Evolutionary conservation across 1,284 basidiomycete genomes (phyloP).

Genomic region (Mycena sp.): DNA sequence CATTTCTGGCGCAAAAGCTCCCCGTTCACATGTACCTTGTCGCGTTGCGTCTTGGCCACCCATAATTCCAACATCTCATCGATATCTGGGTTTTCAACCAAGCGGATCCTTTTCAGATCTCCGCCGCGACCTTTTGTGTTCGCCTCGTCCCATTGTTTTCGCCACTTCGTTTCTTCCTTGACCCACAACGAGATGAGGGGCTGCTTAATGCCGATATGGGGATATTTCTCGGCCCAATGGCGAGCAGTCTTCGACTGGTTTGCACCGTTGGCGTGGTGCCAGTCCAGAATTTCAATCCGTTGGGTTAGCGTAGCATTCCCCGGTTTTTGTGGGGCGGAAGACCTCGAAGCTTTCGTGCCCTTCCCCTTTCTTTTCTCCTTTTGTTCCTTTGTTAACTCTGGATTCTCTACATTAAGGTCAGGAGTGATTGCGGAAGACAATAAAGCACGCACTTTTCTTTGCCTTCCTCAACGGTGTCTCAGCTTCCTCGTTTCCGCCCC

Average conservation of each 20-base stretch:
- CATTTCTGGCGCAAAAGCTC: constrained; percentile 42
- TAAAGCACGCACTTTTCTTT: no score
- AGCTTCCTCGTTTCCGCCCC: no score
- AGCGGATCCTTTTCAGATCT: background rate
- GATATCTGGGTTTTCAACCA: background rate
- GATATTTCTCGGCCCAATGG: constrained; percentile 37
- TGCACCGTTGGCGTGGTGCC: constrained; percentile 33
- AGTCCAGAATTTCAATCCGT: constrained; percentile 39
- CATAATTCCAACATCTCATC: constrained; percentile 4
- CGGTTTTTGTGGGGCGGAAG: background rate
- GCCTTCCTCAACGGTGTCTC: no score
- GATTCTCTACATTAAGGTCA: no score
- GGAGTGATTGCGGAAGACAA: no score
- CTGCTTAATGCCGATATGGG: constrained; percentile 36
- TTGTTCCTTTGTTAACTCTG: no score
- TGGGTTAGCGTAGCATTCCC: constrained; percentile 31
- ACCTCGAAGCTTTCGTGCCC: no score
- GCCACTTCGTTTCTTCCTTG: constrained; percentile 33
- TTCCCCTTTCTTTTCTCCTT: no score
- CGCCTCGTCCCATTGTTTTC: constrained; percentile 18
- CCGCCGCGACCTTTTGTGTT: background rate
- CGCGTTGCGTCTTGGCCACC: background rate
- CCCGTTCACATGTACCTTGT: constrained; percentile 31
- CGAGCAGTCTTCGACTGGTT: constrained; percentile 36
- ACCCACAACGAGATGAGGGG: constrained; percentile 34